Evolutionary conservation across 2,329 filamentous ascomycete genomes (phyloP).

Genomic region (Scedosporium dehoogii): DNA sequence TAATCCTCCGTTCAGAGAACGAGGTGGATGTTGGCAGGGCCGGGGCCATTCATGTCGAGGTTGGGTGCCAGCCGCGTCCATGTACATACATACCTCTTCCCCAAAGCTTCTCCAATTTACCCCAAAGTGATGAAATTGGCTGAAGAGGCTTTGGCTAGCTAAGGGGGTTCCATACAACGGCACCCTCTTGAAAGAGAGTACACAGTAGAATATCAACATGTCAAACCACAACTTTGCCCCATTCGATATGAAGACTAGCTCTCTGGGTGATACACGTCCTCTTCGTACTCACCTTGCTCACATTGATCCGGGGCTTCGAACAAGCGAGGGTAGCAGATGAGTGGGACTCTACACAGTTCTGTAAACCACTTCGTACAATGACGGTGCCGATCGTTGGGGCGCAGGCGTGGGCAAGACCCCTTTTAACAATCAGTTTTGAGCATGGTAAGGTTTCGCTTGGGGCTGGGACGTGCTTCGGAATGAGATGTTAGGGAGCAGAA

Average conservation of each 20-base stretch:
- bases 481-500: background rate
- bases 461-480: background rate
- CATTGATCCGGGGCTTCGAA: background rate
- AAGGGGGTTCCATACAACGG: background rate
- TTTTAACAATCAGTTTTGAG: background rate
- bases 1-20: background rate
- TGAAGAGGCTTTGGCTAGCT: background rate
- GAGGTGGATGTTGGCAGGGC: background rate
- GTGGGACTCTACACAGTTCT: background rate
- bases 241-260: background rate
- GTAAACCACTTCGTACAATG: background rate
- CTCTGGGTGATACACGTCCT: background rate
- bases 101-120: slow-evolving; percentile 1
- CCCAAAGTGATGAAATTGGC: background rate
- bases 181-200: background rate
- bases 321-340: background rate
- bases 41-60: background rate
- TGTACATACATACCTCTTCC: background rate
- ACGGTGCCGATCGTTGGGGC: background rate
- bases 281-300: background rate
- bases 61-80: background rate
- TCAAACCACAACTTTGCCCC: no score
- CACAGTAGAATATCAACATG: background rate
- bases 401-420: background rate
- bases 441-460: background rate